Conservation (phyloP, 1,284 basidiomycete genomes). For the Moesziomyces globuligerus region DNA sequence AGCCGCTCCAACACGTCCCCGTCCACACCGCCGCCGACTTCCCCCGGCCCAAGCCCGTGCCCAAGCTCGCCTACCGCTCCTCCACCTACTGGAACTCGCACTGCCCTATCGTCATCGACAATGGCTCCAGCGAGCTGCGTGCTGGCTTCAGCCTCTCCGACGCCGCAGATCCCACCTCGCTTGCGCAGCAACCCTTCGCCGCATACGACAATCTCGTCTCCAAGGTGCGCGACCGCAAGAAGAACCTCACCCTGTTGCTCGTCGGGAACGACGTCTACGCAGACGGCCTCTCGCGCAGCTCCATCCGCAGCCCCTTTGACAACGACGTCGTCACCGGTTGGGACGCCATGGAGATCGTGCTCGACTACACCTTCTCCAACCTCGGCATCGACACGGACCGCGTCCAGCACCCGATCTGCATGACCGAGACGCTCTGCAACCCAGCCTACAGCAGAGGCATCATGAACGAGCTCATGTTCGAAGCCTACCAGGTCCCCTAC, state of each 20-base stretch:
- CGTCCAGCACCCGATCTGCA: slow-evolving; percentile 89
- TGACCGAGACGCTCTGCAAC: slow-evolving; percentile 91
- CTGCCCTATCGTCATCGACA: slow-evolving; percentile 84
- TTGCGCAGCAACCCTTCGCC: slow-evolving; percentile 38
- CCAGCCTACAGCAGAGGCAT: slow-evolving; percentile 87
- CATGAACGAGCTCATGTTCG: slow-evolving; percentile 95
- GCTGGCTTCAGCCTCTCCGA: slow-evolving; percentile 79
- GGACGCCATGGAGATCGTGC: slow-evolving; percentile 77
- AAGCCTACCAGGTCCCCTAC: slow-evolving; percentile 87
- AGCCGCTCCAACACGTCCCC: slow-evolving; percentile 44
- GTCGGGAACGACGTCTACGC: slow-evolving; percentile 63
- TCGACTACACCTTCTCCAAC: slow-evolving; percentile 90
- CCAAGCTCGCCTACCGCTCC: slow-evolving; percentile 39
- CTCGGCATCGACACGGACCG: slow-evolving; percentile 82
- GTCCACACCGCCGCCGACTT: slow-evolving; percentile 36
- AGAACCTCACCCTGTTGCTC: slow-evolving; percentile 53
- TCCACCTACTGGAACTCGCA: slow-evolving; percentile 51
- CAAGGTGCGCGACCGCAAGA: slow-evolving; percentile 61
- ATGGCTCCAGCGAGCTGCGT: slow-evolving; percentile 85
- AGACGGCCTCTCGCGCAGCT: slow-evolving; percentile 54
- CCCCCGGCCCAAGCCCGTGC: slow-evolving; percentile 41
- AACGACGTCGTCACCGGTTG: slow-evolving; percentile 62
- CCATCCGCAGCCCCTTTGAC: slow-evolving; percentile 62
- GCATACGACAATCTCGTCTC: slow-evolving; percentile 62
- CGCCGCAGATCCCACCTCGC: slow-evolving; percentile 37